Conservation (phyloP, 202 grass and related monocot genomes). For the Schoenoplectus triqueter region DNA sequence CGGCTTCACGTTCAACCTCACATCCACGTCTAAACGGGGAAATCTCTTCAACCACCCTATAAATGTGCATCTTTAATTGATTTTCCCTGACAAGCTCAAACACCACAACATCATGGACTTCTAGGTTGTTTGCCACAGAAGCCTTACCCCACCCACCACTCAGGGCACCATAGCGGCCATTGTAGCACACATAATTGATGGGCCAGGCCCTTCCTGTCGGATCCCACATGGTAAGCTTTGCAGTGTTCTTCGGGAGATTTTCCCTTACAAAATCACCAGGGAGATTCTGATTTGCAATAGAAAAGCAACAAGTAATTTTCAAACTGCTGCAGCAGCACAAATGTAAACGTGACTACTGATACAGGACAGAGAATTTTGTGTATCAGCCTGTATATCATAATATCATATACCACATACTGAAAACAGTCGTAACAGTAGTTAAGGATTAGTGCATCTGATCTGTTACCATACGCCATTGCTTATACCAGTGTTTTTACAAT, state of each 20-base stretch:
- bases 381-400: conserved; percentile 15
- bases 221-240: conserved; percentile 76
- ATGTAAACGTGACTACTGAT: not conserved
- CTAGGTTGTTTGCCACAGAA: conserved; percentile 75
- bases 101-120: conserved; percentile 70
- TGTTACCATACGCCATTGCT: not conserved
- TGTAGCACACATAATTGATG: conserved; percentile 63
- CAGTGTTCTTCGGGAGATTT: conserved; percentile 51
- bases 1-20: not conserved
- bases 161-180: conserved; percentile 45
- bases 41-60: conserved; percentile 70
- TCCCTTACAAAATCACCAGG: conserved; percentile 53
- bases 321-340: not conserved
- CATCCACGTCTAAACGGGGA: conserved; percentile 43
- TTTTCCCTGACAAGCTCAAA: conserved; percentile 76
- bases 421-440: not conserved
- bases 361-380: not conserved
- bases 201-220: conserved; percentile 70
- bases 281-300: conserved; percentile 57
- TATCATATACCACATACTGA: not conserved
- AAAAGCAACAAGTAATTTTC: conserved; percentile 3
- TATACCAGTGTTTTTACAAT: not conserved
- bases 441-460: not conserved
- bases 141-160: conserved; percentile 85
- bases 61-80: conserved; percentile 79